Conservation (phyloP, 2,329 filamentous ascomycete genomes). For the Colletotrichum orchidophilum region DNA sequence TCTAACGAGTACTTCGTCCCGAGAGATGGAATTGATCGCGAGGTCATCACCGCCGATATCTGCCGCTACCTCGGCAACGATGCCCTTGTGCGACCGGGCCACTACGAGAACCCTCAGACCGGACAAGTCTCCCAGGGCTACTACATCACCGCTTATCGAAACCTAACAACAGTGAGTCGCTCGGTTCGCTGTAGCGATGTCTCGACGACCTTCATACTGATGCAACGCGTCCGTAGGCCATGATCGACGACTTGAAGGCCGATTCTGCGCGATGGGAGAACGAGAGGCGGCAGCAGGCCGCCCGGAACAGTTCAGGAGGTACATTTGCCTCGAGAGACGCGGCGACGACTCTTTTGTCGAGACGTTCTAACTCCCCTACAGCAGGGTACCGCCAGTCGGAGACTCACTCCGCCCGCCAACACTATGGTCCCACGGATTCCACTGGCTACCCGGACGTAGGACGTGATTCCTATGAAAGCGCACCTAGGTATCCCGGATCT, state of each 20-base stretch:
- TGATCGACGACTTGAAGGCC: constrained; percentile 71
- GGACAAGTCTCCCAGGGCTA: constrained; percentile 75
- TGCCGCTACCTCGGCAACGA: constrained; percentile 87
- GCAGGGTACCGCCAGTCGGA: constrained; percentile 67
- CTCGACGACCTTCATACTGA: neutral
- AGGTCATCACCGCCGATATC: constrained; percentile 86
- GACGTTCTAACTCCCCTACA: constrained; percentile 68
- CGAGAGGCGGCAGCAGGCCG: constrained; percentile 66
- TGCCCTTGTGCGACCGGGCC: constrained; percentile 79
- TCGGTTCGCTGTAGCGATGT: neutral
- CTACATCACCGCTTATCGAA: constrained; percentile 82
- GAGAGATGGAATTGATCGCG: constrained; percentile 82
- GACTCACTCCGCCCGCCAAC: constrained; percentile 55
- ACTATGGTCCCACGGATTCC: constrained; percentile 52
- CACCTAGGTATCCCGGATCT: constrained; percentile 60
- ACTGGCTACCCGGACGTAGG: constrained; percentile 42
- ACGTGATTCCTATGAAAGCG: constrained; percentile 53
- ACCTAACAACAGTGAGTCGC: constrained; percentile 76
- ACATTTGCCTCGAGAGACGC: constrained; percentile 62
- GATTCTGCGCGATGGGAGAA: constrained; percentile 70
- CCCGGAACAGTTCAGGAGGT: constrained; percentile 66
- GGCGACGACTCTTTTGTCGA: constrained; percentile 56
- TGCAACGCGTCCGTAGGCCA: constrained; percentile 55
- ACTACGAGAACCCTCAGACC: constrained; percentile 70
- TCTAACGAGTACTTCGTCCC: constrained; percentile 85